Conservation (phyloP, 2,329 filamentous ascomycete species). For the Phialocephala subalpina region DNA sequence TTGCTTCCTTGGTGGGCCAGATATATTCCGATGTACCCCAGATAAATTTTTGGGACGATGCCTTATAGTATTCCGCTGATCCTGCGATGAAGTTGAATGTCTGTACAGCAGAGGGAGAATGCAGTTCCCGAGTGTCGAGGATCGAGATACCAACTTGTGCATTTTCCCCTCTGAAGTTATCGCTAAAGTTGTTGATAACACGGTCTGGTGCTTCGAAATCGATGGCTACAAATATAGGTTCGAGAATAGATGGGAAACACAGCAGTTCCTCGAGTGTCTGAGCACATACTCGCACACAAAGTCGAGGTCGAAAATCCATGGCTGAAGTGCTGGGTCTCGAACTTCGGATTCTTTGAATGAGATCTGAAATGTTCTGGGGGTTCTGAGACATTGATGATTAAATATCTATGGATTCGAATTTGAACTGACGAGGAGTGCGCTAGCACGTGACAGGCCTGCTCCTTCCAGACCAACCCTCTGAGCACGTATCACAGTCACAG, state of each 20-base stretch:
- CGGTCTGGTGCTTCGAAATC: background rate
- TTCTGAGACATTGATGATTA: too few species aligned
- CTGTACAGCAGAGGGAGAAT: background rate
- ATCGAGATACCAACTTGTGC: background rate
- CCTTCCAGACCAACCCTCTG: too few species aligned
- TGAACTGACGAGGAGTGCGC: too few species aligned
- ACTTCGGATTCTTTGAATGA: too few species aligned
- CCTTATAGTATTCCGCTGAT: background rate
- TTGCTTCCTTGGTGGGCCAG: background rate
- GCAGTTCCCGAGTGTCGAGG: background rate
- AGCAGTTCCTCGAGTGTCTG: background rate
- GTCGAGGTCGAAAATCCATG: background rate
- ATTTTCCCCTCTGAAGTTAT: background rate
- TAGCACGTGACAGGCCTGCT: too few species aligned
- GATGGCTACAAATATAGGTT: background rate
- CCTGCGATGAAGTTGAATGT: background rate
- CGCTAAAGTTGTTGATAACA: background rate
- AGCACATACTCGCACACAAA: background rate
- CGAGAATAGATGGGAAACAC: background rate
- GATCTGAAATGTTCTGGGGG: too few species aligned
- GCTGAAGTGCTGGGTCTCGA: background rate
- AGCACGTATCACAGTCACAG: constrained; percentile 9
- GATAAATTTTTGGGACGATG: background rate
- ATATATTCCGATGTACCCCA: background rate
- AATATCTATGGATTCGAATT: too few species aligned